These are phyloP conservation scores for Alternaria viburni DNA, from an alignment of 2,329 filamentous ascomycete genomes.

Conservation along the genomic window DNA sequence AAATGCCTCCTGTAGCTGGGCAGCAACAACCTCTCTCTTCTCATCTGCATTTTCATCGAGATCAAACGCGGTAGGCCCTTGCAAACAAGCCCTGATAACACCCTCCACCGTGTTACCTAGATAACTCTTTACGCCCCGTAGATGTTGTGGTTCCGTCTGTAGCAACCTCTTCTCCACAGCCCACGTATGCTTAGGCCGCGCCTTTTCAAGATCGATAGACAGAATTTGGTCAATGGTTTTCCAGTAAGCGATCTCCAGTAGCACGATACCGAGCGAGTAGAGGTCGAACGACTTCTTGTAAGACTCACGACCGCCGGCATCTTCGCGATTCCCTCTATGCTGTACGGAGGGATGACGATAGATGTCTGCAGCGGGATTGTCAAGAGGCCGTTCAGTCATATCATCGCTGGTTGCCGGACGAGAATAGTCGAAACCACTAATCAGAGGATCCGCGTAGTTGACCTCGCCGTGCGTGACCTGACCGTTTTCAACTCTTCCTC, in stretches of 20 bases:
- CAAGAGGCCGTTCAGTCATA: slow-evolving; percentile 57
- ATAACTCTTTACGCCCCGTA: slow-evolving; percentile 33
- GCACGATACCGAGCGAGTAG: slow-evolving; percentile 60
- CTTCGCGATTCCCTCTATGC: slow-evolving; percentile 42
- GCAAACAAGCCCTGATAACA: slow-evolving; percentile 39
- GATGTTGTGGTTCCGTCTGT: slow-evolving; percentile 19
- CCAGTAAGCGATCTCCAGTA: slow-evolving; percentile 64
- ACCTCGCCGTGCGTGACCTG: slow-evolving; percentile 24
- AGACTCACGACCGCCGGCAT: slow-evolving; percentile 11
- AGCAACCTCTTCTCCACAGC: slow-evolving; percentile 44
- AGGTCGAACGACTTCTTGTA: slow-evolving; percentile 61
- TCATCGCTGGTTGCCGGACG: slow-evolving; percentile 59
- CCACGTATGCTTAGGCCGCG: slow-evolving; percentile 49
- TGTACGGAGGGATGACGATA: slow-evolving; percentile 59
- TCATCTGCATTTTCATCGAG: slow-evolving; percentile 37
- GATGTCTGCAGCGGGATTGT: slow-evolving; percentile 55
- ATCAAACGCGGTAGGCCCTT: slow-evolving; percentile 39
- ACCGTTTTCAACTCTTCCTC: not conserved
- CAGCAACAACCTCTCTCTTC: slow-evolving; percentile 37
- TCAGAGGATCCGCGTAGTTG: slow-evolving; percentile 52
- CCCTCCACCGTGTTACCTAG: slow-evolving; percentile 32
- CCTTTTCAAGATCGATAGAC: slow-evolving; percentile 43
- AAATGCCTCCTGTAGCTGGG: slow-evolving; percentile 38
- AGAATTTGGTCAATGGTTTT: slow-evolving; percentile 55
- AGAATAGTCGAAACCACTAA: slow-evolving; percentile 63